Conservation (phyloP, 495 filamentous ascomycete genomes). For the Tuber magnatum region DNA sequence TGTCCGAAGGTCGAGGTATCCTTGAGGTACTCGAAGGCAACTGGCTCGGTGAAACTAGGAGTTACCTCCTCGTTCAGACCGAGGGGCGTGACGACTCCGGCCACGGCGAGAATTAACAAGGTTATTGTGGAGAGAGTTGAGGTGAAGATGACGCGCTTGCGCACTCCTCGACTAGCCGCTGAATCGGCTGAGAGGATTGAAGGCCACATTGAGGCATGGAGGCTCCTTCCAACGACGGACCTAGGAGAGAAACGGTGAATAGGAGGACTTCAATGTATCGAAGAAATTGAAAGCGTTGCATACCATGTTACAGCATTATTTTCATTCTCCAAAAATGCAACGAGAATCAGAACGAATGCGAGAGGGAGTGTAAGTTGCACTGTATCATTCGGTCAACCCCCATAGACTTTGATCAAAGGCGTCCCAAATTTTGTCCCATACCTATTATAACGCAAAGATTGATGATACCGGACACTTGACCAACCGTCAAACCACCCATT, state of each 20-base stretch:
- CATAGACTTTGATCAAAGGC: neutral
- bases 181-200: neutral
- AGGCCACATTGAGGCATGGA: constrained; percentile 5
- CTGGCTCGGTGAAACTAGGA: neutral
- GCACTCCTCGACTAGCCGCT: neutral
- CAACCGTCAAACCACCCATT: neutral
- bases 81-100: constrained; percentile 41
- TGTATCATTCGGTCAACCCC: neutral
- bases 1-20: constrained; percentile 28
- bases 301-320: constrained; percentile 3
- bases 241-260: neutral
- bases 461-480: neutral
- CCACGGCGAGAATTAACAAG: constrained; percentile 22
- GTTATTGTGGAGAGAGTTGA: constrained; percentile 6
- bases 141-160: neutral
- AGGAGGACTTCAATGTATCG: neutral
- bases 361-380: neutral
- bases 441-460: neutral
- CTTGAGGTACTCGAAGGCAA: constrained; percentile 33
- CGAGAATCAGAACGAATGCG: neutral
- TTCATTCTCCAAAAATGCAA: neutral
- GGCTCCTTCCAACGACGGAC: neutral
- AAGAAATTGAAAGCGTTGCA: neutral
- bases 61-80: constrained; percentile 38
- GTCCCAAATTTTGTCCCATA: neutral